phyloP scores from a whole-genome alignment of 768 basidiomycete genomes.

The Postia placenta region DNA sequence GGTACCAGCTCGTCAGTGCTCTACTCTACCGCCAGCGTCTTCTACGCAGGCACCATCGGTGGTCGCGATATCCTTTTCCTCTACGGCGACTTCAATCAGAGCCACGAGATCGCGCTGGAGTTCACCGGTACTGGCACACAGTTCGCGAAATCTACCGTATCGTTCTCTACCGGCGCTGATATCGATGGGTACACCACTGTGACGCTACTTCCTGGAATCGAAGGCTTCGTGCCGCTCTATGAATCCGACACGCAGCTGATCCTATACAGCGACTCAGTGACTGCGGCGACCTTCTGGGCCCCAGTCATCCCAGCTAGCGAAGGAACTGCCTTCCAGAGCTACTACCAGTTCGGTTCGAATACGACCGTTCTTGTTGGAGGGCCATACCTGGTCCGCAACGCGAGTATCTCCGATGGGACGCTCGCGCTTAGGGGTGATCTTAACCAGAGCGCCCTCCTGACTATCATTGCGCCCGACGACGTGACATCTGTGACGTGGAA shows the following conservation, averaged over 20 bases:
- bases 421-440: constrained; percentile 69
- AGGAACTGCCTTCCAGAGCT: constrained; percentile 33
- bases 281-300: constrained; percentile 71
- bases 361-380: constrained; percentile 49
- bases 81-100: constrained; percentile 28
- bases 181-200: constrained; percentile 36
- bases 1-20: constrained; percentile 48
- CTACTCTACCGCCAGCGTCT: constrained; percentile 71
- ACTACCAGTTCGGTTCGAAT: constrained; percentile 73
- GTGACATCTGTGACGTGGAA: constrained; percentile 68
- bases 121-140: constrained; percentile 13
- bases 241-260: constrained; percentile 65
- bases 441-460: constrained; percentile 49
- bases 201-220: constrained; percentile 48
- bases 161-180: constrained; percentile 18
- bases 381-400: constrained; percentile 41
- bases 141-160: constrained; percentile 15
- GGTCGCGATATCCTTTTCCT: constrained; percentile 35
- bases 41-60: constrained; percentile 52
- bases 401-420: constrained; percentile 22
- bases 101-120: constrained; percentile 28
- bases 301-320: constrained; percentile 48
- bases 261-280: constrained; percentile 58
- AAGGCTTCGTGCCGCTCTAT: constrained; percentile 55
- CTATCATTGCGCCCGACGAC: constrained; percentile 53